phyloP scores from a whole-genome alignment of 2,329 filamentous ascomycete genomes.

The Verticillium dahliae region DNA sequence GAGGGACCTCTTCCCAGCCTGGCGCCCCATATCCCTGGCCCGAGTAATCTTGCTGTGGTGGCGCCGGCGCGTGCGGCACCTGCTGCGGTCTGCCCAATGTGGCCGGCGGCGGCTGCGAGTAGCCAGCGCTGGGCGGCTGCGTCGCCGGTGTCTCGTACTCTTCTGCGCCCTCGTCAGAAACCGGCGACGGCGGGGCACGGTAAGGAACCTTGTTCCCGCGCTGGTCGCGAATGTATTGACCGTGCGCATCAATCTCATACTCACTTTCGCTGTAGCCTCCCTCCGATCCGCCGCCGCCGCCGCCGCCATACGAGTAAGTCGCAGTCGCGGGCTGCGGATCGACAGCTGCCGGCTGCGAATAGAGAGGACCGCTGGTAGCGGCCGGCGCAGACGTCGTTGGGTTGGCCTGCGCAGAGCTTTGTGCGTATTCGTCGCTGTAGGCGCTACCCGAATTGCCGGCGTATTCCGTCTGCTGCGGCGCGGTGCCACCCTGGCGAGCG shows the following conservation, averaged over 20 bases:
- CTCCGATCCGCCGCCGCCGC: constrained; percentile 38
- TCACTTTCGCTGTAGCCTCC: constrained; percentile 64
- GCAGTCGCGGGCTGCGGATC: constrained; percentile 8
- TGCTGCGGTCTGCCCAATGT: constrained; percentile 26
- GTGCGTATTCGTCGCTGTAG: constrained; percentile 29
- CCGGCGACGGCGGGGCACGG: constrained; percentile 36
- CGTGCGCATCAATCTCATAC: constrained; percentile 58
- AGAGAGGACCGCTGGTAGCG: constrained; percentile 14
- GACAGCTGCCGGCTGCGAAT: constrained; percentile 5
- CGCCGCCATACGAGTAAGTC: background rate
- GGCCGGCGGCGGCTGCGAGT: constrained; percentile 20
- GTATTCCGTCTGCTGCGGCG: constrained; percentile 19
- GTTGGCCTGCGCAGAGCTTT: constrained; percentile 35
- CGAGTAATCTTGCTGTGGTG: constrained; percentile 50
- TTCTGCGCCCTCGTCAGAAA: constrained; percentile 47
- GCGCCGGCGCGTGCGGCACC: constrained; percentile 9
- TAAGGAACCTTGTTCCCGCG: constrained; percentile 54
- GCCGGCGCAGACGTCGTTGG: constrained; percentile 22
- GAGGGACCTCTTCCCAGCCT: constrained; percentile 69
- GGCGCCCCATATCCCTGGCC: constrained; percentile 60
- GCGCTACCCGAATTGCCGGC: constrained; percentile 15
- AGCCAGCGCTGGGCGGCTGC: constrained; percentile 24
- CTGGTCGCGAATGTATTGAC: constrained; percentile 54
- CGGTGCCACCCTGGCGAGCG: constrained; percentile 29
- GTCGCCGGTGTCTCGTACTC: constrained; percentile 51